Evolutionary conservation across 2,329 filamentous ascomycete species (phyloP), one percentile per base, ranked within the genome.

Genomic region (Didymella pinodella): DNA sequence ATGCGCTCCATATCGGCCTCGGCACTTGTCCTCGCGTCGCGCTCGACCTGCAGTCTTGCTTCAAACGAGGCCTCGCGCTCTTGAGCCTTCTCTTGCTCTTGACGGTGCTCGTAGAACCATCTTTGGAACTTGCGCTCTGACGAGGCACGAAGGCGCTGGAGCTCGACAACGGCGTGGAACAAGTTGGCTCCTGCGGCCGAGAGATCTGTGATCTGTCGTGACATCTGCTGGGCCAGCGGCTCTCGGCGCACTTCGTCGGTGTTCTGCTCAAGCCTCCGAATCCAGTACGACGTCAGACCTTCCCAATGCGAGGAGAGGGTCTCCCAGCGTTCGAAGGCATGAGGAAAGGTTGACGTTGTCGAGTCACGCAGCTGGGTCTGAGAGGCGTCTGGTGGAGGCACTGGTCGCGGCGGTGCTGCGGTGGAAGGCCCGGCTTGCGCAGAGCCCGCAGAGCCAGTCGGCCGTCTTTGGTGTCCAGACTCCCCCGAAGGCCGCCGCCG

Each of bases 301-400:
- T 99, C 95, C 95, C 95, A 99, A 69, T 98, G 94, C 6, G 95
- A 96, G 0, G 95, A 99, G 2, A 99, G 80, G 0, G 92, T 94
- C 75, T 99, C 95, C 95, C 95, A 99, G 60, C 95, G 86, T 77
- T 99, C 94, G 71, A 99, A 99, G 0, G 95, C 95, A 78, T 98
- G 95, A 0, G 95, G 95, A 66, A 99, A 98, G 0, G 89, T 88
- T 46, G 90, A 91, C 3, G 76, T 72, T 10, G 76, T 78, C 18
- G 72, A 75, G 58, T 78, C 72, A 54, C 74, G 75, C 38, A 61
- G 74, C 52, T 68, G 72, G 14, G 66, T 65, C 46, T 66, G 64
- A 28, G 72, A 63, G 7, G 70, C 64, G 14, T 63, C 67, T 71
- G 64, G 72, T 57, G 65, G 50, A 26, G 65, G 63, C 29, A 65